Evolutionary conservation across 768 basidiomycete genomes (phyloP).

Genomic region (Fomitopsis serialis): DNA sequence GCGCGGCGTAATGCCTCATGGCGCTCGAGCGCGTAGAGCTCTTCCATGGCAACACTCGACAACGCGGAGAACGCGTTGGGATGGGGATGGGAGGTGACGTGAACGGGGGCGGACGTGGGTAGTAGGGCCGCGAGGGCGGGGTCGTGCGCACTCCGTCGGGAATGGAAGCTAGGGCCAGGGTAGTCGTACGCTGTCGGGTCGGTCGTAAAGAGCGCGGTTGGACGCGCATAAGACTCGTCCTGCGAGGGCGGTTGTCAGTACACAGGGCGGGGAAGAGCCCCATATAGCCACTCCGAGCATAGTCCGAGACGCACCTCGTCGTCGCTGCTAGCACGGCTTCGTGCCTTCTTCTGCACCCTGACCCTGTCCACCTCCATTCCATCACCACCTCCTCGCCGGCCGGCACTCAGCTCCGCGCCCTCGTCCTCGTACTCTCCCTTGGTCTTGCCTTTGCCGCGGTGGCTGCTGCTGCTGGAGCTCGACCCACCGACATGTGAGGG

Average conservation of each 20-base stretch:
- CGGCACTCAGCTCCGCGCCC: slow-evolving; percentile 6
- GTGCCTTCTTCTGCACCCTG: slow-evolving; percentile 69
- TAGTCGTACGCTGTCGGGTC: slow-evolving; percentile 22
- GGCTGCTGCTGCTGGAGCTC: slow-evolving; percentile 5
- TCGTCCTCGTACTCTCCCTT: slow-evolving; percentile 22
- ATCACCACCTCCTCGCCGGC: slow-evolving; percentile 18
- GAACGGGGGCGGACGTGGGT: slow-evolving; percentile 5
- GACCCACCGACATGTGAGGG: slow-evolving; percentile 5
- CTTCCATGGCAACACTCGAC: slow-evolving; percentile 78
- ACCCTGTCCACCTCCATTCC: slow-evolving; percentile 11
- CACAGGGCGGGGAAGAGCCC: background rate
- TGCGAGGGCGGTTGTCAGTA: slow-evolving; percentile 17
- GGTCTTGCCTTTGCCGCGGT: slow-evolving; percentile 23
- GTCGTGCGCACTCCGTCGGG: slow-evolving; percentile 5
- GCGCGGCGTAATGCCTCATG: slow-evolving; percentile 79
- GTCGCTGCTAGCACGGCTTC: slow-evolving; percentile 74
- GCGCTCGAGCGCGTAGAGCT: slow-evolving; percentile 84
- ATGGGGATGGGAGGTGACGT: slow-evolving; percentile 20
- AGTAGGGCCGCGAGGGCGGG: slow-evolving; percentile 14
- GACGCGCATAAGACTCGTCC: slow-evolving; percentile 34
- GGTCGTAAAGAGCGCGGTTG: slow-evolving; percentile 26
- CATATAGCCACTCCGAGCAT: background rate
- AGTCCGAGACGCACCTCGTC: slow-evolving; percentile 59
- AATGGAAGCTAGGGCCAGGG: slow-evolving; percentile 18
- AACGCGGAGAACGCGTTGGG: slow-evolving; percentile 59